A percentile compares a stretch with the other conserved stretches of the same genome.
phyloP scores from a whole-genome alignment of 2,329 filamentous ascomycete species.

The Teratosphaeria gauchensis region DNA sequence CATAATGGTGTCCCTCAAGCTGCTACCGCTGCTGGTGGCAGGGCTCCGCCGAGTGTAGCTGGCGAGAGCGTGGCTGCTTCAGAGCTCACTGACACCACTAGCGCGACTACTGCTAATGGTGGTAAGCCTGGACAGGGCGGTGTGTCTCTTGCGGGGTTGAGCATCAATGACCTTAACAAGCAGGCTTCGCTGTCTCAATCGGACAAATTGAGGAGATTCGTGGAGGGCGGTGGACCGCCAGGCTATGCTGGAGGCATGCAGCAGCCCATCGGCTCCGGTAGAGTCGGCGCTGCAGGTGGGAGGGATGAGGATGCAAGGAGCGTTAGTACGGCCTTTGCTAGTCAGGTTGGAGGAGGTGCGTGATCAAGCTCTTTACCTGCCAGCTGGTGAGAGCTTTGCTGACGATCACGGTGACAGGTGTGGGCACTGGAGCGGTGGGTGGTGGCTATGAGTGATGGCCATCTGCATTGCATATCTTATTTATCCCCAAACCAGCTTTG shows the following conservation, averaged over 20 bases:
- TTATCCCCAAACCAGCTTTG: not conserved
- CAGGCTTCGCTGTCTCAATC: constrained; percentile 67
- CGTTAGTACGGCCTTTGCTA: constrained; percentile 91
- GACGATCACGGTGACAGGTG: not conserved
- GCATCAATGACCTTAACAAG: constrained; percentile 61
- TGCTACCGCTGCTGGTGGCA: constrained; percentile 1
- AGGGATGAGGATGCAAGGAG: constrained; percentile 92
- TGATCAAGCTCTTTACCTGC: not conserved
- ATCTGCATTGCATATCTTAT: not conserved
- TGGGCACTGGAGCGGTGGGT: not conserved
- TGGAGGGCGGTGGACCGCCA: constrained; percentile 50
- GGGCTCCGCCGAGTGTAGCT: constrained; percentile 55
- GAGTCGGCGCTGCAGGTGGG: constrained; percentile 33
- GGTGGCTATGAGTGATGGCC: not conserved
- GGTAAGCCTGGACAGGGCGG: constrained; percentile 66
- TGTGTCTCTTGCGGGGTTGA: constrained; percentile 78
- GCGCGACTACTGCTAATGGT: constrained; percentile 37
- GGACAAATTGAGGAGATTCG: constrained; percentile 88
- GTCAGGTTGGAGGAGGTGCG: constrained; percentile 60
- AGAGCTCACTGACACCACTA: constrained; percentile 75
- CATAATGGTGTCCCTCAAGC: constrained; percentile 32
- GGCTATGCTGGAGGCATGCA: constrained; percentile 27
- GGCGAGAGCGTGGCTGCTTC: constrained; percentile 89
- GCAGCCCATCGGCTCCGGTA: constrained; percentile 49
- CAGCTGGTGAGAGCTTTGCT: not conserved